Conservation (phyloP, 2,329 filamentous ascomycete species). For the Alternaria sp. region DNA sequence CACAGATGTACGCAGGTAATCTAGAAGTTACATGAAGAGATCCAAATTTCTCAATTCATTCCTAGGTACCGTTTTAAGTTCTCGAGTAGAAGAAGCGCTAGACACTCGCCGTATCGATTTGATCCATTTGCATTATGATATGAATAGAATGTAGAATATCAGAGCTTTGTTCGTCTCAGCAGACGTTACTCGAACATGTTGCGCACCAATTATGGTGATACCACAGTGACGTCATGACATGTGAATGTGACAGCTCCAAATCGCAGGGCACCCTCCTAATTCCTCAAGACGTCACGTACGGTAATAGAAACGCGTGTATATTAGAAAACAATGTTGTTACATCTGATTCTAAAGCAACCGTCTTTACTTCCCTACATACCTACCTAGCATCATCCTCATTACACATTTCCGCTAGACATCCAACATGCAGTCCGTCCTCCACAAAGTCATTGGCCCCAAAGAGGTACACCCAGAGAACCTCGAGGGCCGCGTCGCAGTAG, state of each 20-base stretch:
- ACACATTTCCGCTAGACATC: not conserved
- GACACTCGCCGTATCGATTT: too few species aligned
- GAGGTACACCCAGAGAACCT: constrained; percentile 32
- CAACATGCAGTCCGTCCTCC: constrained; percentile 51
- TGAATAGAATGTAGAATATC: not conserved
- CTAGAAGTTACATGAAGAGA: too few species aligned
- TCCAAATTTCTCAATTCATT: too few species aligned
- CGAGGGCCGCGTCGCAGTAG: constrained; percentile 7
- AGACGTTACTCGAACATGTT: not conserved
- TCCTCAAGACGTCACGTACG: not conserved
- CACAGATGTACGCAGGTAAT: too few species aligned
- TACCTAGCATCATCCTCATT: too few species aligned
- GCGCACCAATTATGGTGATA: not conserved
- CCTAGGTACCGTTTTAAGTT: too few species aligned
- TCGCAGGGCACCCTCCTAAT: not conserved
- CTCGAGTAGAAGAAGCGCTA: too few species aligned
- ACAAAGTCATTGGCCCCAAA: constrained; percentile 47
- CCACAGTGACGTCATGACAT: not conserved
- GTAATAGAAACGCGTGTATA: not conserved
- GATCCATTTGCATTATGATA: not conserved
- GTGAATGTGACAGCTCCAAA: not conserved
- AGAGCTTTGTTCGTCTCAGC: not conserved
- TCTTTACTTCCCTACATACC: too few species aligned
- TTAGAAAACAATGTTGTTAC: not conserved
- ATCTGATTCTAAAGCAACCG: not conserved